Percentiles rank a stretch among this genome's conserved stretches.
phyloP scores from a whole-genome alignment of 2,329 filamentous ascomycete genomes.

The Sporothrix pseudoabietina region DNA sequence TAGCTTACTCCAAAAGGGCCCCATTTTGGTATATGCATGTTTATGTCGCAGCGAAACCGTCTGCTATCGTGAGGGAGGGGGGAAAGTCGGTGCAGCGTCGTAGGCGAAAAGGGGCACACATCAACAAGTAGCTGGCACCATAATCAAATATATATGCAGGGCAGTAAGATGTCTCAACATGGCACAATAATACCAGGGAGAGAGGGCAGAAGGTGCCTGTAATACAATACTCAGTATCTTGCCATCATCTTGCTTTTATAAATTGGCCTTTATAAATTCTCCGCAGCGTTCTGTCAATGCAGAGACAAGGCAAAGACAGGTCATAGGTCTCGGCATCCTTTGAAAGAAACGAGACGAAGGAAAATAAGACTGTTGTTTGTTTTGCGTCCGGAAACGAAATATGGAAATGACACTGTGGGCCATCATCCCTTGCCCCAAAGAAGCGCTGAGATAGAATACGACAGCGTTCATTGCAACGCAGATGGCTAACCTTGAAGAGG shows the following conservation, averaged over 20 bases:
- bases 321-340: neutral
- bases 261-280: neutral
- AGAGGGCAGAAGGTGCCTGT: neutral
- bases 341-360: neutral
- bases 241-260: neutral
- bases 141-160: neutral
- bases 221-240: no score
- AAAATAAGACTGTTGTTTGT: neutral
- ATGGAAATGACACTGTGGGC: slow-evolving; percentile 27
- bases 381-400: neutral
- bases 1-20: neutral
- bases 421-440: slow-evolving; percentile 22
- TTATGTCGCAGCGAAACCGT: slow-evolving; percentile 2
- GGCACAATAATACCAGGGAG: slow-evolving; percentile 14
- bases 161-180: slow-evolving; percentile 19
- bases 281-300: neutral
- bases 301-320: neutral
- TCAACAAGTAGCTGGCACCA: neutral
- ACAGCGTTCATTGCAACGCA: neutral
- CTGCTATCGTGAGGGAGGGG: neutral
- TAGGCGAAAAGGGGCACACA: slow-evolving; percentile 14
- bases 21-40: neutral
- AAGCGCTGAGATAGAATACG: slow-evolving; percentile 15
- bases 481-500: neutral
- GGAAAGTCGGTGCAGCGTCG: neutral